A percentile compares a stretch with the other conserved stretches of the same genome.
Conservation (phyloP, 345 rosid genomes). For the Boechera divaricarpa region DNA sequence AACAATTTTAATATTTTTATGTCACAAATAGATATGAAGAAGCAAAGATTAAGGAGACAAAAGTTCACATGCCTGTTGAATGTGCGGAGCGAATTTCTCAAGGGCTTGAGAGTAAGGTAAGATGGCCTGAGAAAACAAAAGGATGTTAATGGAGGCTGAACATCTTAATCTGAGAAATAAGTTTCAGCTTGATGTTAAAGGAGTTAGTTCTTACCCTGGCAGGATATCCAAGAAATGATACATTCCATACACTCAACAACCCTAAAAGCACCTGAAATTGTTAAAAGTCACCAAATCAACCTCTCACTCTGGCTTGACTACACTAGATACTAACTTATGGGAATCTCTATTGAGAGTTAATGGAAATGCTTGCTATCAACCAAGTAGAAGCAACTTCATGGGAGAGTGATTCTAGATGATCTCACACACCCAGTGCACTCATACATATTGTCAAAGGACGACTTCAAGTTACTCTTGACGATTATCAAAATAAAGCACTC, state of each 20-base stretch:
- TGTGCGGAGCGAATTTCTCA: conserved; percentile 96
- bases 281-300: conserved; percentile 15
- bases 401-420: conserved; percentile 5
- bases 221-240: conserved; percentile 90
- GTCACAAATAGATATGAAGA: not conserved
- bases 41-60: not conserved
- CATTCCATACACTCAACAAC: conserved; percentile 93
- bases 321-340: not conserved
- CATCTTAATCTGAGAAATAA: conserved; percentile 17
- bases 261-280: conserved; percentile 80
- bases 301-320: not conserved
- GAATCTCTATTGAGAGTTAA: not conserved
- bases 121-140: conserved; percentile 71
- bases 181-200: conserved; percentile 18
- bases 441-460: not conserved
- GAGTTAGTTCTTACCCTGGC: conserved; percentile 68
- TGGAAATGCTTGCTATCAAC: not conserved
- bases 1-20: not conserved
- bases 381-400: conserved; percentile 20
- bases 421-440: not conserved
- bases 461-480: not conserved
- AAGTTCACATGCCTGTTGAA: conserved; percentile 74
- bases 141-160: conserved; percentile 17
- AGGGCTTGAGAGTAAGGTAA: conserved; percentile 94
- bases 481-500: conserved; percentile 44